Base-by-base conservation (phyloP, 768 basidiomycete species). In the Trametes gibbosa region DNA sequence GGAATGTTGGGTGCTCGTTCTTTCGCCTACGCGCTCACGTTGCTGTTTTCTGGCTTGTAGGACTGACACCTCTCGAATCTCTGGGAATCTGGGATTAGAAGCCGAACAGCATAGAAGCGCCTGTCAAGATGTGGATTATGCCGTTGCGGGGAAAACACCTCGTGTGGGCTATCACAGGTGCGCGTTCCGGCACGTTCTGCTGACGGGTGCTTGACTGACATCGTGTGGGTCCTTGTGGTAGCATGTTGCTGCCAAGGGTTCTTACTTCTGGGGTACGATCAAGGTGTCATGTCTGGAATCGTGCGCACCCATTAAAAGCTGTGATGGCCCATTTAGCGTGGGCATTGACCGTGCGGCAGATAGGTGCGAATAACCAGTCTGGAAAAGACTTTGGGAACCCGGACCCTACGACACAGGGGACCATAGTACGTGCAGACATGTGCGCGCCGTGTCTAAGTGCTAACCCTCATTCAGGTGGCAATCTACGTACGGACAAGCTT, bases 221-320 rank as follows among this genome's bases (percentile, higher is more conserved):
- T 37, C 23, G 53, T 40, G 42, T 37, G 32, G n/a, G 21, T 48
- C 10, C 35, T 2, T 45, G 49, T 27, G 39, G 16, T 32, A 75
- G 75, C 75, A 37, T 76, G 75, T 57, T 76, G 76, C 59, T 76
- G 74, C 53, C 75, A 74, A 59, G 76, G 75, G 1, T 75, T 76
- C 58, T 62, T 76, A 19, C 72, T 76, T 19, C 58, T 68, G 23
- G 74, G 74, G 1, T 76, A 76, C 58, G 75, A 76, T 63, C 74
- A 76, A 60, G 76, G 76, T 16, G 75, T 77, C 27, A 77, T 77
- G 76, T 76, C 75, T 29, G 75, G 76, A 9, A 74, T 76, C 34
- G 76, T 76, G 52, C 27, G 66, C 16, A 14, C 17, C 43, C 12
- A 2, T 32, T 32, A 19, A 9, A n/a, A 12, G 34, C 34, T 35